phyloP scores from a whole-genome alignment of 1,284 basidiomycete species.

The Pseudozyma sp. region DNA sequence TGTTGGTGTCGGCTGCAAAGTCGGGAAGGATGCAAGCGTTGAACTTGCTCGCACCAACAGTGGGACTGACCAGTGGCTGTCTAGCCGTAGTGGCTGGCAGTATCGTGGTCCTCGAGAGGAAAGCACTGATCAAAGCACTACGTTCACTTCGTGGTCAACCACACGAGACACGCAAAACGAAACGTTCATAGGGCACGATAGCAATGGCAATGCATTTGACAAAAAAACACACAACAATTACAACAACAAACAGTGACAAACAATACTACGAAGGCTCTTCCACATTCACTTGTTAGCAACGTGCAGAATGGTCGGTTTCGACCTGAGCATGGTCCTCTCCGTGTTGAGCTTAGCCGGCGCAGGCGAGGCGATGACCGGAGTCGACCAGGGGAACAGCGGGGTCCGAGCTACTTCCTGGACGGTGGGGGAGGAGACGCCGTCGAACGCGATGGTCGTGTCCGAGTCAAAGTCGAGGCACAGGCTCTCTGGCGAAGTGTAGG shows the following conservation, averaged over 20 bases:
- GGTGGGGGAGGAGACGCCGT: conserved; percentile 17
- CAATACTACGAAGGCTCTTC: background rate
- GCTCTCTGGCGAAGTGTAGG: conserved; percentile 30
- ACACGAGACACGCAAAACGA: conserved; percentile 5
- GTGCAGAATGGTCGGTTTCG: conserved; percentile 3
- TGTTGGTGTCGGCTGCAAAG: conserved; percentile 1
- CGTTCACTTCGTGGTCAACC: conserved; percentile 6
- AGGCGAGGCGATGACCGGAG: conserved; percentile 27
- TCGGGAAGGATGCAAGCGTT: conserved; percentile 19
- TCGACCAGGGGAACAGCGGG: conserved; percentile 31
- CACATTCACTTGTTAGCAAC: conserved; percentile 9
- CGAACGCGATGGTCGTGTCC: conserved; percentile 13
- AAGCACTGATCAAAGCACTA: background rate
- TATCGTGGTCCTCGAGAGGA: conserved; percentile 19
- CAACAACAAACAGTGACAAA: conserved; percentile 1
- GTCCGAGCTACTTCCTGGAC: background rate
- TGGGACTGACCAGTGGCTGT: conserved; percentile 13
- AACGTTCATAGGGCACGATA: background rate
- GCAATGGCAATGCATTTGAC: conserved; percentile 1
- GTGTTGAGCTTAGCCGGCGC: conserved; percentile 12
- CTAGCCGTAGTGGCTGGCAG: conserved; percentile 2
- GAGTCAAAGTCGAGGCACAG: conserved; percentile 25
- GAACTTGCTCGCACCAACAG: conserved; percentile 16
- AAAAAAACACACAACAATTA: background rate
- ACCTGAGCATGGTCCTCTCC: conserved; percentile 7